Evolutionary conservation across 208 protist species (phyloP).

Genomic region (Entamoeba histolytica): DNA sequence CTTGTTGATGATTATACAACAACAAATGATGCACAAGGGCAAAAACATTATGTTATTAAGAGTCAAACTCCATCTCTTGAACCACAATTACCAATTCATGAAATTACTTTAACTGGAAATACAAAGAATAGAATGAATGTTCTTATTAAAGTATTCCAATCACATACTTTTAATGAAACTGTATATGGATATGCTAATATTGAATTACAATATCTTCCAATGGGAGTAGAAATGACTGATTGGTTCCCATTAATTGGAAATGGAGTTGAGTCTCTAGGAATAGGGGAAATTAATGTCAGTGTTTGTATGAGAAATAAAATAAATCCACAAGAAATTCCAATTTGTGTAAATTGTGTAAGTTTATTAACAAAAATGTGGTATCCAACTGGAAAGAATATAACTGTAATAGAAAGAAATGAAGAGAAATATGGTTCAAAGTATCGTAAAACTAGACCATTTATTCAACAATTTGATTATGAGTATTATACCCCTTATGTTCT

Average conservation of each 20-base stretch:
- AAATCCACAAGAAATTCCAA: neutral
- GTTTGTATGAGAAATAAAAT: neutral
- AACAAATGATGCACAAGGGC: neutral
- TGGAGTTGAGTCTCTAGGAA: neutral
- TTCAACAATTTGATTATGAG: neutral
- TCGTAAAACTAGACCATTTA: neutral
- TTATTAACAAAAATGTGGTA: neutral
- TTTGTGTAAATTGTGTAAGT: neutral
- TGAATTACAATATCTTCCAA: neutral
- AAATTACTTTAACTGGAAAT: neutral
- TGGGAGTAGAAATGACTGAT: neutral
- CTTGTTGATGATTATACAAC: neutral
- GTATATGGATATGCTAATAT: neutral
- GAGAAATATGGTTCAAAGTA: neutral
- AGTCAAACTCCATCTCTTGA: neutral
- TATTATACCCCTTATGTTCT: neutral
- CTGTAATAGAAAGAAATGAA: neutral
- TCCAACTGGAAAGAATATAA: neutral
- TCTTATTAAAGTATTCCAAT: neutral
- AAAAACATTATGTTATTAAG: neutral
- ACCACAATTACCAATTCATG: neutral
- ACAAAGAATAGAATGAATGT: neutral
- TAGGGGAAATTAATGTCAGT: neutral
- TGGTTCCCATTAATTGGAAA: neutral
- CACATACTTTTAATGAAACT: neutral